Evolutionary conservation across 1,284 basidiomycete genomes (phyloP).

Genomic region (Pisolithus thermaeus): DNA sequence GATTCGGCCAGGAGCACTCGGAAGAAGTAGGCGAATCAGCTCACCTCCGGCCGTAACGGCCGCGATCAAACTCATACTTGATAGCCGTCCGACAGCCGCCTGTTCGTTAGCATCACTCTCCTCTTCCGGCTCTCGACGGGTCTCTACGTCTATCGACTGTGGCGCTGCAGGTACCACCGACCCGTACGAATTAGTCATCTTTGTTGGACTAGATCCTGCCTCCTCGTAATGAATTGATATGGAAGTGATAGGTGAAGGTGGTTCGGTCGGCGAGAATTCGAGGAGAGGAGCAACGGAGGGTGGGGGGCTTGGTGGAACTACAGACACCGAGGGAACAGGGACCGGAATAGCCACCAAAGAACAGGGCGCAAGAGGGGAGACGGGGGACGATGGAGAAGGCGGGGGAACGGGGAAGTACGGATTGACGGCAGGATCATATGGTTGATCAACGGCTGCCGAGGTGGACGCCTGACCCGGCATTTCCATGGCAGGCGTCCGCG

Average conservation of each 20-base stretch:
- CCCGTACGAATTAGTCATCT: slow-evolving; percentile 8
- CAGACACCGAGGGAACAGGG: neutral
- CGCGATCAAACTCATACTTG: slow-evolving; percentile 91
- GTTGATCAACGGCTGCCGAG: slow-evolving; percentile 8
- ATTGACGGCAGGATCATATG: slow-evolving; percentile 16
- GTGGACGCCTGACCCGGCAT: slow-evolving; percentile 17
- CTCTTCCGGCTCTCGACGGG: slow-evolving; percentile 21
- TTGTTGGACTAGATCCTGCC: slow-evolving; percentile 2
- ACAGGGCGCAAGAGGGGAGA: slow-evolving; percentile 16
- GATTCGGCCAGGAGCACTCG: slow-evolving; percentile 5
- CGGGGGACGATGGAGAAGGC: slow-evolving; percentile 1
- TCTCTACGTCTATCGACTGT: slow-evolving; percentile 11
- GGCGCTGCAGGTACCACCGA: slow-evolving; percentile 11
- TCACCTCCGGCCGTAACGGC: slow-evolving; percentile 73
- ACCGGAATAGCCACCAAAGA: slow-evolving; percentile 10
- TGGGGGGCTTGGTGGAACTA: slow-evolving; percentile 7
- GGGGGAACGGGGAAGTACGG: slow-evolving; percentile 29
- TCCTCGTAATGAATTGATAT: slow-evolving; percentile 16
- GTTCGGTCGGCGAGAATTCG: slow-evolving; percentile 14
- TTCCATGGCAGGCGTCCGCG: slow-evolving; percentile 28
- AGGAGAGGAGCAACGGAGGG: slow-evolving; percentile 13
- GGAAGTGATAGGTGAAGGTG: slow-evolving; percentile 6
- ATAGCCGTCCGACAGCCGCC: slow-evolving; percentile 81
- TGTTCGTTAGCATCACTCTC: slow-evolving; percentile 48
- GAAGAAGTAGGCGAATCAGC: slow-evolving; percentile 17